Conservation (phyloP, 1,284 basidiomycete genomes). For the Boletus sp. region DNA sequence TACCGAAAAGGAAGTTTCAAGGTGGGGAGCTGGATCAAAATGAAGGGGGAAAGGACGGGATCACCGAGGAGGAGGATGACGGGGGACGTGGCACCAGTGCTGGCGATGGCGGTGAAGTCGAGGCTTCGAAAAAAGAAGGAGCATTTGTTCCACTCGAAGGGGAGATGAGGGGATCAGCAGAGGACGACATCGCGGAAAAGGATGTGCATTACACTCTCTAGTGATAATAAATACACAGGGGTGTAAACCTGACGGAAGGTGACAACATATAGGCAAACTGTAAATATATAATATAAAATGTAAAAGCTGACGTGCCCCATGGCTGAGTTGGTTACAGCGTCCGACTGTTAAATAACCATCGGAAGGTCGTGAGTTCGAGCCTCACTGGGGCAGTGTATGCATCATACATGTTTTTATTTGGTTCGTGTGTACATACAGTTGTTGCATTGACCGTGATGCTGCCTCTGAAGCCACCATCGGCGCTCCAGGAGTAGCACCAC, state of each 20-base stretch:
- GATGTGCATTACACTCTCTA: background rate
- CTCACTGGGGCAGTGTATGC: conserved; percentile 57
- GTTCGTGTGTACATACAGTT: too few species aligned
- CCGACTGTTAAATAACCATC: conserved; percentile 65
- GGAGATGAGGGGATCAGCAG: background rate
- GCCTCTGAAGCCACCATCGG: too few species aligned
- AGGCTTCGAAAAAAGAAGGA: background rate
- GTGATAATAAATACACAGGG: too few species aligned
- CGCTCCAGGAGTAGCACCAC: background rate
- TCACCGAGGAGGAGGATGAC: background rate
- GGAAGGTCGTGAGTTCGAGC: conserved; percentile 76
- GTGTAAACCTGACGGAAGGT: too few species aligned
- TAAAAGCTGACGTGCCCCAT: conserved; percentile 50
- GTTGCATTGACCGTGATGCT: too few species aligned
- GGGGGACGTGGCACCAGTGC: background rate
- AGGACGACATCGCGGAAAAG: too few species aligned
- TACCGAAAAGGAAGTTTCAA: conserved; percentile 85
- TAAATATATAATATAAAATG: too few species aligned
- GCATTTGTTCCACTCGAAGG: background rate
- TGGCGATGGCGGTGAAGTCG: background rate
- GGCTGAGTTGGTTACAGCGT: conserved; percentile 82
- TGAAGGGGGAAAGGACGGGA: background rate
- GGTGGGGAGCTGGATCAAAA: conserved; percentile 4
- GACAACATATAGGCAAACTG: too few species aligned
- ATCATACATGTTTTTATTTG: too few species aligned